A percentile compares a stretch with the other conserved stretches of the same genome.
Conservation (phyloP, 1,284 basidiomycete genomes). For the Erythrobasidium hasegawianum region DNA sequence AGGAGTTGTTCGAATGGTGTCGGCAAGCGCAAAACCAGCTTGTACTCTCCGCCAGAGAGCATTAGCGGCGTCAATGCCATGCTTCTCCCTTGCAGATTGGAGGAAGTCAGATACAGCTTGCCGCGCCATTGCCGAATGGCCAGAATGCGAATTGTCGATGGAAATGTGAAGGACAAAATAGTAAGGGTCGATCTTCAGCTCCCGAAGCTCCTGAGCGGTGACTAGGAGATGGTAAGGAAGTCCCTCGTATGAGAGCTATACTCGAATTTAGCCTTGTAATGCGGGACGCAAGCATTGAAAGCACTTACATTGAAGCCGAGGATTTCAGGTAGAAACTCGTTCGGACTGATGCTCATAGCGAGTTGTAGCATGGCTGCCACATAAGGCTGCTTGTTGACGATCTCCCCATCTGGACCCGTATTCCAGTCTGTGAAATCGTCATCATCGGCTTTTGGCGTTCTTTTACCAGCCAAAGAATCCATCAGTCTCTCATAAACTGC, state of each 20-base stretch:
- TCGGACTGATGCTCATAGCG: slow-evolving; percentile 43
- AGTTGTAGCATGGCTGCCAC: slow-evolving; percentile 46
- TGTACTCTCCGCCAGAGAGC: slow-evolving; percentile 45
- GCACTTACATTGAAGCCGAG: slow-evolving; percentile 46
- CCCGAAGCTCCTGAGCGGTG: slow-evolving; percentile 45
- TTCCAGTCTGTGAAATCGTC: slow-evolving; percentile 40
- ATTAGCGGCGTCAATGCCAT: slow-evolving; percentile 42
- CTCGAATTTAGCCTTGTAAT: too few relatives aligned
- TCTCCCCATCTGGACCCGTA: slow-evolving; percentile 42
- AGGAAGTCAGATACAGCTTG: slow-evolving; percentile 45
- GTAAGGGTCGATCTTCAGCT: slow-evolving; percentile 46
- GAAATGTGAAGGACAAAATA: slow-evolving; percentile 48
- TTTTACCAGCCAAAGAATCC: slow-evolving; percentile 35
- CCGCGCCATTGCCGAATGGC: slow-evolving; percentile 46
- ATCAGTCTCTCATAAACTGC: slow-evolving; percentile 44
- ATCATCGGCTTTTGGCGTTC: slow-evolving; percentile 36
- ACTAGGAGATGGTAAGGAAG: slow-evolving; percentile 47
- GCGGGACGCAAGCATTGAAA: too few relatives aligned
- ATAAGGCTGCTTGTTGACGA: slow-evolving; percentile 38
- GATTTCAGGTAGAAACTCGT: slow-evolving; percentile 46
- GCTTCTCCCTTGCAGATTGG: slow-evolving; percentile 38
- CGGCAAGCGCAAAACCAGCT: slow-evolving; percentile 46
- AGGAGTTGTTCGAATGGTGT: slow-evolving; percentile 47
- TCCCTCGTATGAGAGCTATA: slow-evolving; percentile 45
- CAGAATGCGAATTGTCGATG: slow-evolving; percentile 48